Evolutionary conservation across 768 basidiomycete genomes (phyloP).

Genomic region (Sarcomyxa edulis): DNA sequence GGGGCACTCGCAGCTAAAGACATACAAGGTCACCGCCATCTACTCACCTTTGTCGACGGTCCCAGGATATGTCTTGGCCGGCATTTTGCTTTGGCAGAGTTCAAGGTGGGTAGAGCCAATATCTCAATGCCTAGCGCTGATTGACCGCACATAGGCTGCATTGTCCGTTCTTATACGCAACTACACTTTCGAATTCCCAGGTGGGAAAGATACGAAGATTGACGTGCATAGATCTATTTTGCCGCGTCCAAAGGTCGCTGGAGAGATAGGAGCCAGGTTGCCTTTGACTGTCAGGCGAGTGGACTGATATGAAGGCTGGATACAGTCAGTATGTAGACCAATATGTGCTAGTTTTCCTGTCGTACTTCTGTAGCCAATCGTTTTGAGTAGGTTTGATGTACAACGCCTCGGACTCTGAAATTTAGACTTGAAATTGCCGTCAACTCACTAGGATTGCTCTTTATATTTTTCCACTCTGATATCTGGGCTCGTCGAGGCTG

Average conservation of each 20-base stretch:
- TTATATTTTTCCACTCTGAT: too few species aligned
- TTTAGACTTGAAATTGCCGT: too few species aligned
- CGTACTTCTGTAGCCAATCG: too few species aligned
- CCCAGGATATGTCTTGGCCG: conserved; percentile 46
- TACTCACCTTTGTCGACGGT: conserved; percentile 49
- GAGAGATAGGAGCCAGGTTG: conserved; percentile 11
- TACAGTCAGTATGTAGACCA: too few species aligned
- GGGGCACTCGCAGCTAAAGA: conserved; percentile 27
- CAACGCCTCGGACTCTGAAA: too few species aligned
- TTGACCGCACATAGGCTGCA: conserved; percentile 25
- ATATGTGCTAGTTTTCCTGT: too few species aligned
- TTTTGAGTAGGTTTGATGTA: too few species aligned
- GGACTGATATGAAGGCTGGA: too few species aligned
- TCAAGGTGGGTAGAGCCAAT: conserved; percentile 26
- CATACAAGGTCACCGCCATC: conserved; percentile 43
- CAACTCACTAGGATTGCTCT: too few species aligned
- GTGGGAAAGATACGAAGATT: conserved; percentile 27
- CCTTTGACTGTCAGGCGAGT: conserved; percentile 5
- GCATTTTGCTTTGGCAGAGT: conserved; percentile 39
- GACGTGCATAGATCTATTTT: conserved; percentile 24
- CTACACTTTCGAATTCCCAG: conserved; percentile 32
- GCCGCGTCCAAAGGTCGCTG: conserved; percentile 27
- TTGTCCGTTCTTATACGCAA: conserved; percentile 35
- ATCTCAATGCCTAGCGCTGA: not conserved
- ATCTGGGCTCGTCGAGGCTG: too few species aligned